phyloP scores from a whole-genome alignment of 179 eudicot genomes.

The Beta lomatogona region DNA sequence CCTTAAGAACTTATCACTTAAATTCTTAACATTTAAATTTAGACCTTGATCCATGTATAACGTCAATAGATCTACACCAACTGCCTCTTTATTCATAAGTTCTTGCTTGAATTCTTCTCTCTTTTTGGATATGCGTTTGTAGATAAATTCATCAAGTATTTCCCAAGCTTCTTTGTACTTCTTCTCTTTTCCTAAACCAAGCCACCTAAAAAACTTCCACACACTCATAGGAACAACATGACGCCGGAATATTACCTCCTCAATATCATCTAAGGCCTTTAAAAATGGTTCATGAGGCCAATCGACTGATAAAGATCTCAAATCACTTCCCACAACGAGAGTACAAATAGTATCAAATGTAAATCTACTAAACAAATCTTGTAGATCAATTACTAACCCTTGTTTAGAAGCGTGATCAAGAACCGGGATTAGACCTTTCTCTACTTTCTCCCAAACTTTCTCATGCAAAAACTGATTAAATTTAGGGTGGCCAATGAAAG shows the following conservation, averaged over 20 bases:
- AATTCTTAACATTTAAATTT: neutral
- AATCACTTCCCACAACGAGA: slow-evolving; percentile 15
- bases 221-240: slow-evolving; percentile 19
- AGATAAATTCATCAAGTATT: slow-evolving; percentile 20
- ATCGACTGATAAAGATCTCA: slow-evolving; percentile 15
- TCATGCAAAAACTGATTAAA: too few species aligned
- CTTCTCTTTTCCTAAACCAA: slow-evolving; percentile 7
- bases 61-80: neutral
- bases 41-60: neutral
- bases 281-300: neutral
- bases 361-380: neutral
- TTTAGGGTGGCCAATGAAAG: too few species aligned
- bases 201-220: slow-evolving; percentile 26
- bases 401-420: slow-evolving; percentile 16
- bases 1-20: slow-evolving; percentile 30
- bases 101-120: neutral
- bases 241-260: slow-evolving; percentile 18
- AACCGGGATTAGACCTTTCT: neutral
- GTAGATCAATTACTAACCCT: slow-evolving; percentile 10
- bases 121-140: neutral
- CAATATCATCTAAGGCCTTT: slow-evolving; percentile 23
- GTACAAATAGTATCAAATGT: slow-evolving; percentile 18
- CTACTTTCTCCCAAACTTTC: too few species aligned
- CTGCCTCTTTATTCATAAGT: neutral
- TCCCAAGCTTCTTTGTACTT: slow-evolving; percentile 20